Percentiles rank a stretch among this genome's conserved stretches.
These are phyloP conservation scores for Pyrenula aspistea DNA, from an alignment of 495 filamentous ascomycete species.

Conservation along the genomic window DNA sequence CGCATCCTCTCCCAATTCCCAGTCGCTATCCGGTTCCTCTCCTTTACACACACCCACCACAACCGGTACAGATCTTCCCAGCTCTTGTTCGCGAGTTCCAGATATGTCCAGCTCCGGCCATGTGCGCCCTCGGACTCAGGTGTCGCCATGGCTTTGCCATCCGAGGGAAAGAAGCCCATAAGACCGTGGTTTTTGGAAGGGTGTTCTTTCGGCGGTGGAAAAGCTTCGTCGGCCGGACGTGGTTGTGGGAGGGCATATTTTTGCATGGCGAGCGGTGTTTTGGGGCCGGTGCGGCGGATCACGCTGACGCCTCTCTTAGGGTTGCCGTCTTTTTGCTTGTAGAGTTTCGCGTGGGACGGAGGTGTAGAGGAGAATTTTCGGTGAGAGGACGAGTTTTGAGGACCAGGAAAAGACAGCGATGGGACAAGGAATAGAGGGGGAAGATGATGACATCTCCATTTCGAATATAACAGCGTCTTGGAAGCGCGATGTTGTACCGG, in stretches of 20 bases:
- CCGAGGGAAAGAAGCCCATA: constrained; percentile 78
- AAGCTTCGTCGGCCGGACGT: constrained; percentile 29
- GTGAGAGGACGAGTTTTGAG: not conserved
- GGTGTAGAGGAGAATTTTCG: not conserved
- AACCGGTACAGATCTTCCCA: constrained; percentile 89
- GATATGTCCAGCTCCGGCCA: constrained; percentile 74
- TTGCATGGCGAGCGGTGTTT: constrained; percentile 53
- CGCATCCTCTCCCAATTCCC: constrained; percentile 51
- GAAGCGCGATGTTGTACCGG: too few species aligned
- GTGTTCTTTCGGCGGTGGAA: constrained; percentile 19
- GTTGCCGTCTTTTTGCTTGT: constrained; percentile 8
- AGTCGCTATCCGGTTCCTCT: constrained; percentile 83
- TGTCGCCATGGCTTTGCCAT: constrained; percentile 47
- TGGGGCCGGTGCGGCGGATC: constrained; percentile 63
- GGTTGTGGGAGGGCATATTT: constrained; percentile 67
- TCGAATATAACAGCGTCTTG: too few species aligned
- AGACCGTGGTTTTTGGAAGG: constrained; percentile 68
- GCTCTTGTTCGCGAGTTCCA: constrained; percentile 76
- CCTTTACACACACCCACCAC: constrained; percentile 93
- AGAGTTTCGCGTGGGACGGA: not conserved
- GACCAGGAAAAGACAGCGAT: not conserved
- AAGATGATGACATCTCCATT: not conserved
- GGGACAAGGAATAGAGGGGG: not conserved
- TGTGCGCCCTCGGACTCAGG: constrained; percentile 56
- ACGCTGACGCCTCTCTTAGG: constrained; percentile 64